phyloP scores from a whole-genome alignment of 208 protist genomes.

The Angomonas deanei region DNA sequence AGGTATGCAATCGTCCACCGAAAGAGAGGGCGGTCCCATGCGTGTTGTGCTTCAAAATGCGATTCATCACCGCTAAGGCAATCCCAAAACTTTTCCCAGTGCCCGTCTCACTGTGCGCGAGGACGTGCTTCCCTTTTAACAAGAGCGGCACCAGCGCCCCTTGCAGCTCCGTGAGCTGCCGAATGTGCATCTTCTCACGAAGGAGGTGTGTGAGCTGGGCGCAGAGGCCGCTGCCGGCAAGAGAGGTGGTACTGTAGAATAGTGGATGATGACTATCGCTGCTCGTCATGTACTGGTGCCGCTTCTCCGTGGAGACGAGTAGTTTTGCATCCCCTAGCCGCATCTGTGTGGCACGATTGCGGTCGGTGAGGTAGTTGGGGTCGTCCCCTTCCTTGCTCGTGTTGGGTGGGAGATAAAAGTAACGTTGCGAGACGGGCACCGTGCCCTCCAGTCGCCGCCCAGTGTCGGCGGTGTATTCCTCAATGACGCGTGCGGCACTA shows the following conservation, averaged over 20 bases:
- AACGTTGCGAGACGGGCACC: slow-evolving; percentile 74
- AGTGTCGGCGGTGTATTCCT: slow-evolving; percentile 45
- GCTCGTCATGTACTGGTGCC: slow-evolving; percentile 63
- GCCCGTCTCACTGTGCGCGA: slow-evolving; percentile 85
- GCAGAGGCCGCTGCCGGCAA: slow-evolving; percentile 64
- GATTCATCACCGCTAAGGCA: slow-evolving; percentile 77
- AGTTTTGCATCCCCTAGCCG: slow-evolving; percentile 76
- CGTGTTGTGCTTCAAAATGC: slow-evolving; percentile 75
- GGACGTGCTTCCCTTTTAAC: slow-evolving; percentile 85
- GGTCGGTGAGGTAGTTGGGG: neutral
- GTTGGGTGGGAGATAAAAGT: slow-evolving; percentile 41
- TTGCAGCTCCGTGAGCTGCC: slow-evolving; percentile 76
- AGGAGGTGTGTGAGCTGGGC: slow-evolving; percentile 63
- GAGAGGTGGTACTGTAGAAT: slow-evolving; percentile 70
- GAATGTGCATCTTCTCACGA: slow-evolving; percentile 62
- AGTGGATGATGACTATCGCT: slow-evolving; percentile 81
- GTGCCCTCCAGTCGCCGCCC: slow-evolving; percentile 33
- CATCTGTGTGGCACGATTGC: slow-evolving; percentile 30
- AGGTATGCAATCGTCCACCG: slow-evolving; percentile 86
- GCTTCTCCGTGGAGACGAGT: slow-evolving; percentile 51
- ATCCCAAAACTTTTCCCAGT: slow-evolving; percentile 90
- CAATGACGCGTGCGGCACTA: slow-evolving; percentile 52
- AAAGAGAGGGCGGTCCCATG: too few species aligned
- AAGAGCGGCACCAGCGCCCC: slow-evolving; percentile 82
- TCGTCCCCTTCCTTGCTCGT: too few species aligned